Evolutionary conservation across 176 grass and related monocot genomes (phyloP).

Genomic region (Ensete glaucum): DNA sequence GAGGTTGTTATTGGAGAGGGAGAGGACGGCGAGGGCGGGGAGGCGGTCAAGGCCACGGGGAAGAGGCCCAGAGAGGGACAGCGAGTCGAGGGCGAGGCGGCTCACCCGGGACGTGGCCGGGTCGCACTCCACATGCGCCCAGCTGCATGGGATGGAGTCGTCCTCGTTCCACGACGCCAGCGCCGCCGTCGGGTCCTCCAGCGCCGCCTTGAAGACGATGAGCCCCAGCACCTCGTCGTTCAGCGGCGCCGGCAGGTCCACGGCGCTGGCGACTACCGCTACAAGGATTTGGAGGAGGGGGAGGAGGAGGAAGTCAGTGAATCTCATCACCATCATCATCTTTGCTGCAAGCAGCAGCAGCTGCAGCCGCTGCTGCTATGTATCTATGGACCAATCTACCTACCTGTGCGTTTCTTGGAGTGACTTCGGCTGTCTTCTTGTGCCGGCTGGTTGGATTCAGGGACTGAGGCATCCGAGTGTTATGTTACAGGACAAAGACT

Average conservation of each 20-base stretch:
- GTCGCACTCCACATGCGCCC: constrained; percentile 76
- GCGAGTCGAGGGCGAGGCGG: constrained; percentile 48
- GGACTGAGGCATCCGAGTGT: no score
- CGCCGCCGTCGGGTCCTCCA: constrained; percentile 43
- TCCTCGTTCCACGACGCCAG: constrained; percentile 68
- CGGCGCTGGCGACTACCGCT: background rate
- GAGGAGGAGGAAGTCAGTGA: no score
- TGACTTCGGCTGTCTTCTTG: no score
- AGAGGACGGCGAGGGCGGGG: constrained; percentile 46
- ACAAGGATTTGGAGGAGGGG: background rate
- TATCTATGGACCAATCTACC: no score
- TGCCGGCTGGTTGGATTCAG: no score
- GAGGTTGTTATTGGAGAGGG: constrained; percentile 65
- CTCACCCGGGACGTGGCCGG: constrained; percentile 65
- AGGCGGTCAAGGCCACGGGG: constrained; percentile 80
- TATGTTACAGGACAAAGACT: no score
- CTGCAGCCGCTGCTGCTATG: no score
- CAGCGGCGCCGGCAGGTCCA: constrained; percentile 42
- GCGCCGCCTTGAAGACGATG: constrained; percentile 62
- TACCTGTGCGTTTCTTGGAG: no score
- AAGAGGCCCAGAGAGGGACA: constrained; percentile 54
- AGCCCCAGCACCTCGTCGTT: constrained; percentile 87
- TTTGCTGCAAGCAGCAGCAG: no score
- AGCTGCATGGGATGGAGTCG: constrained; percentile 63
- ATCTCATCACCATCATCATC: no score